Evolutionary conservation across 257 asterid genomes (phyloP).

Genomic region (Nicotiana benthamiana): DNA sequence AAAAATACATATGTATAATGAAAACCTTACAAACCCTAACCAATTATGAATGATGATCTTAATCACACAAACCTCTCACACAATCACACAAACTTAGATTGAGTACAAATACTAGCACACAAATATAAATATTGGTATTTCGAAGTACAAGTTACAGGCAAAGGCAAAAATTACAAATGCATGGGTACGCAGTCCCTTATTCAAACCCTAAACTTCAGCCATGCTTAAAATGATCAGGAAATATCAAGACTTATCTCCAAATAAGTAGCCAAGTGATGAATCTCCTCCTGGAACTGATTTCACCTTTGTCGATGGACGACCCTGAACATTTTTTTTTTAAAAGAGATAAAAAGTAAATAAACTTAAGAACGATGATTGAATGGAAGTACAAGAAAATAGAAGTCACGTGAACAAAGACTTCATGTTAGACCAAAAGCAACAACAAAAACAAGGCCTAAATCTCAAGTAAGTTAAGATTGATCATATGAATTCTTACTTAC

Average conservation of each 20-base stretch:
- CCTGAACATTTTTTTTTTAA: conserved; percentile 13
- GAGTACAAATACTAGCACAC: neutral
- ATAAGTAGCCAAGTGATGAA: conserved; percentile 54
- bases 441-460: neutral
- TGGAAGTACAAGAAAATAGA: neutral
- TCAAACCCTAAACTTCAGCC: neutral
- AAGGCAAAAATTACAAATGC: neutral
- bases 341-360: neutral
- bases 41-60: neutral
- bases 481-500: neutral
- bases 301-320: conserved; percentile 56
- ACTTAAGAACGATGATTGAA: neutral
- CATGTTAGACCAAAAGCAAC: neutral
- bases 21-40: conserved; percentile 17
- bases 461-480: neutral
- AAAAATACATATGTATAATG: neutral
- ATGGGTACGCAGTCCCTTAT: conserved; percentile 2
- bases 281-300: conserved; percentile 55
- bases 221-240: neutral
- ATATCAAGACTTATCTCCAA: conserved; percentile 38
- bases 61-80: neutral
- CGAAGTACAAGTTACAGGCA: neutral
- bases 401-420: neutral
- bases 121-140: neutral
- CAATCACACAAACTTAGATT: neutral